phyloP scores from a whole-genome alignment of 1,139 yeast species.

The Protomyces inouyei region DNA sequence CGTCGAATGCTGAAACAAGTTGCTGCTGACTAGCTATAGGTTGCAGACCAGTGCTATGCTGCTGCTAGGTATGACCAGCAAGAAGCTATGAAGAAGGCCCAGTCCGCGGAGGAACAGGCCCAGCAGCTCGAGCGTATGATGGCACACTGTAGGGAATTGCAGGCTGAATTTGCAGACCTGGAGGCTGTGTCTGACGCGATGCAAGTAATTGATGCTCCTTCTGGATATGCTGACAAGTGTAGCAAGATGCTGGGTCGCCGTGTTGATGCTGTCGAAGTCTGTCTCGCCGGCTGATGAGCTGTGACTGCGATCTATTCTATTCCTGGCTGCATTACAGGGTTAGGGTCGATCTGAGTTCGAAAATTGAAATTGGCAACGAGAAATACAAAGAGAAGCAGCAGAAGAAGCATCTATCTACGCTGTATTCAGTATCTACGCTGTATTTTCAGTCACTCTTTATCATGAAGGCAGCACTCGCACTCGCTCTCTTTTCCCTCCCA shows the following conservation, averaged over 20 bases:
- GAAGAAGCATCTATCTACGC: too few species aligned
- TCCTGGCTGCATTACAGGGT: too few species aligned
- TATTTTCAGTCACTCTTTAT: too few species aligned
- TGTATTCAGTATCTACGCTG: too few species aligned
- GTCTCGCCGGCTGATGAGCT: too few species aligned
- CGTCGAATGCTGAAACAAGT: background rate
- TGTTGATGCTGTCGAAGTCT: background rate
- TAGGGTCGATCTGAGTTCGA: too few species aligned
- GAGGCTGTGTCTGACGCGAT: background rate
- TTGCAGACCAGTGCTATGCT: constrained; percentile 9
- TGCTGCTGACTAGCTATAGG: background rate
- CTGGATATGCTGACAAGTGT: background rate
- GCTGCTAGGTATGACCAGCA: constrained; percentile 18
- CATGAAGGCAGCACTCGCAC: background rate
- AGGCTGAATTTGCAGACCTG: constrained; percentile 6
- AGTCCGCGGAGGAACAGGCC: constrained; percentile 3
- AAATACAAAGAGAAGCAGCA: too few species aligned
- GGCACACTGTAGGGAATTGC: constrained; percentile 13
- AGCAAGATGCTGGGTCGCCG: background rate
- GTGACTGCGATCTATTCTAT: too few species aligned
- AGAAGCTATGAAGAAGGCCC: constrained; percentile 1
- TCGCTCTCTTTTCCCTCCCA: background rate
- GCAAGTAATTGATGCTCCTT: too few species aligned
- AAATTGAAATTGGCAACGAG: too few species aligned
- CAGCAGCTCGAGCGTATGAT: constrained; percentile 7